A percentile compares a stretch with the other conserved stretches of the same genome.
Evolutionary conservation across 805 yeast genomes (phyloP).

Genomic region (Kazachstania psychrophila): DNA sequence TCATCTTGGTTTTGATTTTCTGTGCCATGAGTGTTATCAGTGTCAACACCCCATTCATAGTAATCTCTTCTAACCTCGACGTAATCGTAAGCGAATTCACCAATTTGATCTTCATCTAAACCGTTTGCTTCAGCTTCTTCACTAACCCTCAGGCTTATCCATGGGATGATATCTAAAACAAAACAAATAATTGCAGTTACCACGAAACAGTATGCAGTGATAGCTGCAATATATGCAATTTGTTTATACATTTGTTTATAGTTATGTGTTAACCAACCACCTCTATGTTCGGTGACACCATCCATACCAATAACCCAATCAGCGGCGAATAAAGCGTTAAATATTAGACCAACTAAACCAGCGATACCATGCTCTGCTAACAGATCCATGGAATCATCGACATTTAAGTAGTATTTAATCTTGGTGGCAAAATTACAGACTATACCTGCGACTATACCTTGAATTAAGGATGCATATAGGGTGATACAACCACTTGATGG

Average conservation of each 20-base stretch:
- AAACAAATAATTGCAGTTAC: slow-evolving; percentile 72
- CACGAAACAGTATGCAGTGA: slow-evolving; percentile 61
- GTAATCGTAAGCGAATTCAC: slow-evolving; percentile 97
- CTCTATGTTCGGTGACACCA: slow-evolving; percentile 70
- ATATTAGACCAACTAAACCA: slow-evolving; percentile 82
- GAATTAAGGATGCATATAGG: slow-evolving; percentile 78
- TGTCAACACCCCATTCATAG: slow-evolving; percentile 38
- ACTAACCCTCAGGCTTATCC: slow-evolving; percentile 65
- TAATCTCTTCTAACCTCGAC: slow-evolving; percentile 94
- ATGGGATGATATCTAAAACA: slow-evolving; percentile 70
- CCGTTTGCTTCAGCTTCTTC: slow-evolving; percentile 85
- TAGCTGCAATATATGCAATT: slow-evolving; percentile 71
- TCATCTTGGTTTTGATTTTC: slow-evolving; percentile 6
- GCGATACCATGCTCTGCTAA: slow-evolving; percentile 99
- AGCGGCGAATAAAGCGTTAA: slow-evolving; percentile 82
- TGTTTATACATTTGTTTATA: slow-evolving; percentile 89
- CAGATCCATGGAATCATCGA: slow-evolving; percentile 90
- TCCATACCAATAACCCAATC: slow-evolving; percentile 86
- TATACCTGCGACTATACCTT: slow-evolving; percentile 73
- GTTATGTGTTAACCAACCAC: slow-evolving; percentile 90
- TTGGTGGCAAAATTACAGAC: slow-evolving; percentile 87
- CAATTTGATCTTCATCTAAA: slow-evolving; percentile 93
- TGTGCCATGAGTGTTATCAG: slow-evolving; percentile 13
- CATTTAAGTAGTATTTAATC: slow-evolving; percentile 65
- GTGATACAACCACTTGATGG: slow-evolving; percentile 91